Base-by-base conservation (phyloP, 106 monocot genomes). In the Phalaenopsis equestris region DNA sequence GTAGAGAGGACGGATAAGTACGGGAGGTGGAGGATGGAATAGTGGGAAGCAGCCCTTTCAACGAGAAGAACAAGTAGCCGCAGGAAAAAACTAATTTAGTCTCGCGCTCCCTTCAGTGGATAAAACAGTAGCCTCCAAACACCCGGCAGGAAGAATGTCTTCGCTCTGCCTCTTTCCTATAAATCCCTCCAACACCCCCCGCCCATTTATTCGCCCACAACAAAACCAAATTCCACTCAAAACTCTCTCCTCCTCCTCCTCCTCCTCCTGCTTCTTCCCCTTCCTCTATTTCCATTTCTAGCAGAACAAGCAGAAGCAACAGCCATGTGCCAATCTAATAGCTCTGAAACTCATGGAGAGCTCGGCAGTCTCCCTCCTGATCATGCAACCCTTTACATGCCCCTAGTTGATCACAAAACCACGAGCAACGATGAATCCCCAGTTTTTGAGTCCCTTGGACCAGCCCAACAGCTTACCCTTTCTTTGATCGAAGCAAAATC, bases 401-500 rank as follows among this genome's bases (percentile, higher is more conserved):
- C 72, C 15, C 72, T 72, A 9, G 4, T 72, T 24, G 15, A 52
- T 52, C 52, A 72, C 72, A 72, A 39, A 4, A 24, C 72, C 36
- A 39, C 1, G 74, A 74, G 74, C 74, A 43, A 74, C 77, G 55
- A 77, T 42, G 61, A 42, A 76, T 1, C 41, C 19, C 84, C 52
- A 6, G 15, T 70, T 1, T 41, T 52, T 6, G 15, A 37, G 1
- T 61, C 0, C 41, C 64, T 42, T 15, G 1, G 56, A 3, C n/a
- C 18, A 18, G 1, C 19, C 10, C 8, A 81, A 14, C 52, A 72
- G 72, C 52, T 52, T 52, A 12, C 12, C 52, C 52, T 52, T 52
- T 47, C 82, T 6, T 19, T 88, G 3, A 55, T 38, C 3, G 91
- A 91, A 57, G 77, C 86, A 6, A 42, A 12, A 38, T 80, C 90